A percentile compares a stretch with the other conserved stretches of the same genome.
Conservation (phyloP, 2,329 filamentous ascomycete species). For the Penicillium sp. region DNA sequence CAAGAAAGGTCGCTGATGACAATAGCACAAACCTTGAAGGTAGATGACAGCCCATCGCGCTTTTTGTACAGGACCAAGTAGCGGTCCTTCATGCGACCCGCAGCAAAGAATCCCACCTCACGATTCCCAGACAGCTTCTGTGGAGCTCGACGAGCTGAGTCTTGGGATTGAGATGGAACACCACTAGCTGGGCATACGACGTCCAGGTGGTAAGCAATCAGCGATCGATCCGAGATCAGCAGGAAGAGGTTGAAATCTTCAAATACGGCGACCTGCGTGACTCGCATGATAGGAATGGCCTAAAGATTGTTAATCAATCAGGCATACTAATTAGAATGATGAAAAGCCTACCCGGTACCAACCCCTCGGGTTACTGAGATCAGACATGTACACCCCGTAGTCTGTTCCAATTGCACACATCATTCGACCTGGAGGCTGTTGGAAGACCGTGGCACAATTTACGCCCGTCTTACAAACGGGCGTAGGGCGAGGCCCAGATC, state of each 20-base stretch:
- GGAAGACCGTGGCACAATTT: conserved; percentile 90
- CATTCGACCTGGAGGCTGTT: conserved; percentile 71
- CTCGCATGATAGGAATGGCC: conserved; percentile 71
- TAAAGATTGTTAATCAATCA: conserved; percentile 46
- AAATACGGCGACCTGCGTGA: conserved; percentile 90
- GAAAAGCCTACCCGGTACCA: conserved; percentile 74
- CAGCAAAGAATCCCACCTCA: conserved; percentile 95
- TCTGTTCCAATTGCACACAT: conserved; percentile 95
- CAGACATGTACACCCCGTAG: conserved; percentile 86
- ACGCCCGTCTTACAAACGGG: conserved; percentile 83
- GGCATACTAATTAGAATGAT: neutral
- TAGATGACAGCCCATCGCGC: conserved; percentile 84
- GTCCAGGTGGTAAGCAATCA: conserved; percentile 93
- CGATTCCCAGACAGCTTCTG: conserved; percentile 82
- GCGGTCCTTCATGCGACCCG: conserved; percentile 94
- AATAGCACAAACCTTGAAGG: conserved; percentile 63
- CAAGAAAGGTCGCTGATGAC: neutral
- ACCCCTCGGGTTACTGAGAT: conserved; percentile 81
- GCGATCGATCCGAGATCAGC: conserved; percentile 82
- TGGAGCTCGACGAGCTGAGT: conserved; percentile 78
- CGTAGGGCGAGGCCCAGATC: conserved; percentile 61
- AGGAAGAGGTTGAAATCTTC: conserved; percentile 95
- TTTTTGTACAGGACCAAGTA: conserved; percentile 96
- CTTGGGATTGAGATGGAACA: conserved; percentile 51
- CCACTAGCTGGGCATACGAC: conserved; percentile 63